Percentiles rank a stretch among this genome's conserved stretches.
Evolutionary conservation across 73 alveolate genomes (phyloP).

Genomic region (Stentor coeruleus): DNA sequence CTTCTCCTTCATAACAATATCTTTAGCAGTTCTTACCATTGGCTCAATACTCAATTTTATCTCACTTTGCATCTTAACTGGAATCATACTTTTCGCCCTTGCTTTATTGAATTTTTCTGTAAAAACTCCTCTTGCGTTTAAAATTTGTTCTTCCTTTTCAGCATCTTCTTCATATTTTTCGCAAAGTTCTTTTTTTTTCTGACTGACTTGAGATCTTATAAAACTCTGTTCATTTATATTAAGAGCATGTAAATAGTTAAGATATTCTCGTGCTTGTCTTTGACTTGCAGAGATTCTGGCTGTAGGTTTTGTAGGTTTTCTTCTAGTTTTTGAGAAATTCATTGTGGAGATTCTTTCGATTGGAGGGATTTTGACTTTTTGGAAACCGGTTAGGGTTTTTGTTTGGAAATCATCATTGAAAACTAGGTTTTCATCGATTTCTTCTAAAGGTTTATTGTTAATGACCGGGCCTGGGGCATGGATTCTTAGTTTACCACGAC

Average conservation of each 20-base stretch:
- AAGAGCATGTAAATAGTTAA: constrained; percentile 4
- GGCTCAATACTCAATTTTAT: not conserved
- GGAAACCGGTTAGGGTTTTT: constrained; percentile 8
- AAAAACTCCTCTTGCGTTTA: not conserved
- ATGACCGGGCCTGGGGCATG: constrained; percentile 19
- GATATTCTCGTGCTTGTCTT: constrained; percentile 13
- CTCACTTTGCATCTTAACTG: not conserved
- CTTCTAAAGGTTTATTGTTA: not conserved
- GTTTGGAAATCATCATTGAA: not conserved
- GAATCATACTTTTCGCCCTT: not conserved
- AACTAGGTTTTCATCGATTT: not conserved
- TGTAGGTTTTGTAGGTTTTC: not conserved
- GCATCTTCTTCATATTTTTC: not conserved
- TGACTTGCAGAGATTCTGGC: not conserved
- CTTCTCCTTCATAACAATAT: not conserved
- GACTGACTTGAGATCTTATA: not conserved
- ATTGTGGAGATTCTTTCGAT: not conserved
- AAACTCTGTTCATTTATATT: not conserved
- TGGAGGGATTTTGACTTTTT: not conserved
- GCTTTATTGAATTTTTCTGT: not conserved
- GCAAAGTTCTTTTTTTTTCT: not conserved
- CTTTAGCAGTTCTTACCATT: constrained; percentile 12
- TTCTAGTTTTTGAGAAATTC: not conserved
- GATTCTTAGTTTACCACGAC: not conserved
- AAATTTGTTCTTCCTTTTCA: not conserved